Evolutionary conservation across 139 green algal genomes (phyloP), one percentile per base, ranked within the genome.

Genomic region (Diplosphaera chodatii): DNA sequence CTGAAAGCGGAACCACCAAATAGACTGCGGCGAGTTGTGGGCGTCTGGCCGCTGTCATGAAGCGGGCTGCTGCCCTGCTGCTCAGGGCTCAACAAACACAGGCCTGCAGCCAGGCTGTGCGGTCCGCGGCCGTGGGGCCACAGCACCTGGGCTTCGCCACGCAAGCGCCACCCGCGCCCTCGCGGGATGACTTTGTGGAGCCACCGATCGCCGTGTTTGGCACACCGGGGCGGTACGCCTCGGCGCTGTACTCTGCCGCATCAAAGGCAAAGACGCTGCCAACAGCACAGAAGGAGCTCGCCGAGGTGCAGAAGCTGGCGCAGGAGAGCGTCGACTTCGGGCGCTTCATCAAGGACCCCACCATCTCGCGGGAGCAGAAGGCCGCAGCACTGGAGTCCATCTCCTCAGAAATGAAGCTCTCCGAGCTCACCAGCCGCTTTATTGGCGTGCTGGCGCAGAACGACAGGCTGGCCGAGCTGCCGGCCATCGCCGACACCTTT

Each of bases 371-470:
- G 30, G 67, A 72, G 30, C 62, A 68, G 37, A 81, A 83, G 48
- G 32, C 67, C 1, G 68, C 67, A 21, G 74, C 62, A 13, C 70
- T 89, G 48, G 55, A 77, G 20, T 55, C 72, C 32, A 65, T 89
- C 20, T 69, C 89, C 55, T 63, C 67, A 1, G 73, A 83, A 23
- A 67, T 83, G 62, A 76, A 78, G 25, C 79, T 87, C 28, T 73
- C 62, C 34, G 73, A 88, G 30, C 70, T 84, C 40, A 91, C 85
- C 55, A 83, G 76, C 56, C 78, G 78, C 31, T 91, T 91, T 59
- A 56, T 91, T 13, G 69, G 78, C 25, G 74, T 91, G 33, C 68
- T 93, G 55, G 80, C 83, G 0, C 86, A 91, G 33, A 91, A 93
- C 74, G 88, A 89, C 55, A 75, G 89, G 25, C 75, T 93, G 59